These are phyloP conservation scores for Schizophyllum amplum DNA, from an alignment of 1,284 basidiomycete species.

Conservation along the genomic window DNA sequence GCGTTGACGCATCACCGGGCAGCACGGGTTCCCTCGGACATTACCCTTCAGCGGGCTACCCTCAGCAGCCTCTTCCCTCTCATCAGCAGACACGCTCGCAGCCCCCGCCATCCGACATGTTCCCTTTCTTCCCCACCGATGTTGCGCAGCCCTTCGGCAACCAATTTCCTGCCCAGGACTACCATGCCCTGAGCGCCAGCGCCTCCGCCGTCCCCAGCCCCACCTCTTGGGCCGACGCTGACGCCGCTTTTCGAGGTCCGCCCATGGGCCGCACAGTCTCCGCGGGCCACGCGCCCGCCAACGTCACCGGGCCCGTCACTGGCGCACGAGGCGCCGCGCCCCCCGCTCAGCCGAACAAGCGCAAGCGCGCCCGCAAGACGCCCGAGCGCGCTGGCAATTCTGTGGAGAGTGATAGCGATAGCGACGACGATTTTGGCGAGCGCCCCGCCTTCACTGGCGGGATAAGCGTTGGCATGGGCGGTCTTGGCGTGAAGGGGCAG, in stretches of 20 bases:
- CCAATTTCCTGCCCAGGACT: not conserved
- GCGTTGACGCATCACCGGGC: conserved; percentile 3
- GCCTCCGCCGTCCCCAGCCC: not conserved
- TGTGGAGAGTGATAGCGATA: conserved; percentile 10
- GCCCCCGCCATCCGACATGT: not conserved
- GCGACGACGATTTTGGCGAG: conserved; percentile 6
- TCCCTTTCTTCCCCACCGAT: not conserved
- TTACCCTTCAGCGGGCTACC: conserved; percentile 2
- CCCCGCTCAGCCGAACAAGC: conserved; percentile 6
- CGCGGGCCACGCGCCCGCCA: not conserved
- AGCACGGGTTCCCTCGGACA: conserved; percentile 10
- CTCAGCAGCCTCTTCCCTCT: not conserved
- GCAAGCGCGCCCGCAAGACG: conserved; percentile 9
- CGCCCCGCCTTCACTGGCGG: conserved; percentile 3
- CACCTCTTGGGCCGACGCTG: not conserved
- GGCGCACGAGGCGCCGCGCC: not conserved
- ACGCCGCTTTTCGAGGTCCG: not conserved
- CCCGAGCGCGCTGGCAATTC: conserved; percentile 3
- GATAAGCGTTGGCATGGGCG: conserved; percentile 15
- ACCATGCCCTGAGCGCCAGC: not conserved
- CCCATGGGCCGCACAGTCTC: not conserved
- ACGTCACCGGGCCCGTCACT: not conserved
- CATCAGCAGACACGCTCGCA: not conserved
- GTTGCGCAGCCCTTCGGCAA: not conserved
- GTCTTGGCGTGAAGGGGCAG: conserved; percentile 10